phyloP scores from a whole-genome alignment of 768 basidiomycete genomes.

The Naematelia encephala region DNA sequence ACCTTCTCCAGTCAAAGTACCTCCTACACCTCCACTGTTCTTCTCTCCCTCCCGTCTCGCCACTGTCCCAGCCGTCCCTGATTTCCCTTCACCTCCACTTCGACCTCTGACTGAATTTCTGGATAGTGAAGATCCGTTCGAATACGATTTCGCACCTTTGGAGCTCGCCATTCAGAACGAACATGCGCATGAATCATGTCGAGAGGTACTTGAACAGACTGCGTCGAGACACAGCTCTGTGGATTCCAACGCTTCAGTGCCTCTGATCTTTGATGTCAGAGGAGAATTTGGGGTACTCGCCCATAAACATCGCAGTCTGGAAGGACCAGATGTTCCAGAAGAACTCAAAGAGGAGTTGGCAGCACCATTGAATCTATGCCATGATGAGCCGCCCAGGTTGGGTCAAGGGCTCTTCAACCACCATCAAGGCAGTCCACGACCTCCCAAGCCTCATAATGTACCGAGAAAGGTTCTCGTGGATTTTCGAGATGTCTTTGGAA shows the following conservation, averaged over 20 bases:
- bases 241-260: conserved; percentile 6
- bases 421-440: conserved; percentile 10
- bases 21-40: conserved; percentile 11
- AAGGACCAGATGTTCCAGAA: conserved; percentile 6
- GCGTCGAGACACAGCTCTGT: neutral
- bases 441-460: conserved; percentile 9
- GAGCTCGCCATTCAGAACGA: conserved; percentile 4
- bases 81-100: neutral
- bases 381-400: neutral
- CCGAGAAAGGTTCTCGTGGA: conserved; percentile 22
- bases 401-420: too few species aligned
- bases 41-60: conserved; percentile 5
- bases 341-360: conserved; percentile 1
- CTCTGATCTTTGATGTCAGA: conserved; percentile 16
- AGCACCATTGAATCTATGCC: conserved; percentile 3
- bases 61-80: neutral
- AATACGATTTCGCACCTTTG: conserved; percentile 14
- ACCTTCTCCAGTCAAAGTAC: conserved; percentile 34
- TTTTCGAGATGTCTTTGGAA: conserved; percentile 25
- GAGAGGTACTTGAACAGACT: neutral
- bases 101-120: neutral
- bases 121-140: neutral
- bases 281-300: conserved; percentile 22
- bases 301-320: neutral
- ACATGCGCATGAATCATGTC: conserved; percentile 6